A percentile compares a stretch with the other conserved stretches of the same genome.
These are phyloP conservation scores for Naumovozyma baii DNA, from an alignment of 805 yeast genomes.

Conservation along the genomic window DNA sequence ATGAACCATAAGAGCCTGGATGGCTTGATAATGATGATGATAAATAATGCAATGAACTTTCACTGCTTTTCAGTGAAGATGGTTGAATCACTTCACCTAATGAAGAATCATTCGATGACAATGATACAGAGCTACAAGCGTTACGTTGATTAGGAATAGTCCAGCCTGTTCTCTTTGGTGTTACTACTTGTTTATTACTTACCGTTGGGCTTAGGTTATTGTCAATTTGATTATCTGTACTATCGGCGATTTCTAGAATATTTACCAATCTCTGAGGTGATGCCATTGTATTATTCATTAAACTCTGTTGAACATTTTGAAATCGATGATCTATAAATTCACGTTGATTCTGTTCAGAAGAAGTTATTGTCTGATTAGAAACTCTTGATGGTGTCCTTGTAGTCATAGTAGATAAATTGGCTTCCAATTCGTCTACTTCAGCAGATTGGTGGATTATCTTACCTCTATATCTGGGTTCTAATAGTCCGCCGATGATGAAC, in stretches of 20 bases:
- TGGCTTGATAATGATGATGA: conserved; percentile 33
- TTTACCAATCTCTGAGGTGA: not conserved
- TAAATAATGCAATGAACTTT: conserved; percentile 31
- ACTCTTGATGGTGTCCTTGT: not conserved
- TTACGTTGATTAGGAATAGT: conserved; percentile 31
- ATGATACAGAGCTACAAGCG: conserved; percentile 22
- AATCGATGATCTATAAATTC: not conserved
- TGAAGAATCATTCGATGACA: conserved; percentile 26
- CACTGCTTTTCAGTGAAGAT: conserved; percentile 27
- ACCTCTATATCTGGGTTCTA: conserved; percentile 31
- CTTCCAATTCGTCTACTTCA: not conserved
- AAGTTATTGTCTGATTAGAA: not conserved
- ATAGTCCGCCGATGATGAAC: conserved; percentile 42
- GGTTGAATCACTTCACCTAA: conserved; percentile 28
- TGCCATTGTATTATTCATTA: no score
- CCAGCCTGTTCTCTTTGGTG: conserved; percentile 30
- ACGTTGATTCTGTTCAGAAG: not conserved
- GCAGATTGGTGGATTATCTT: not conserved
- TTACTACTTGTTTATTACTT: conserved; percentile 9
- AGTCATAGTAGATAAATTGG: not conserved
- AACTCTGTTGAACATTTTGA: not conserved
- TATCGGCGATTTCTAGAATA: not conserved
- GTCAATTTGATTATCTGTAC: not conserved
- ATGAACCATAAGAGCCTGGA: conserved; percentile 27
- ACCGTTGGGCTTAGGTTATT: conserved; percentile 4